Base-by-base conservation (phyloP, 192 early-diverging fungal species). In the Lunasporangiospora selenospora region DNA sequence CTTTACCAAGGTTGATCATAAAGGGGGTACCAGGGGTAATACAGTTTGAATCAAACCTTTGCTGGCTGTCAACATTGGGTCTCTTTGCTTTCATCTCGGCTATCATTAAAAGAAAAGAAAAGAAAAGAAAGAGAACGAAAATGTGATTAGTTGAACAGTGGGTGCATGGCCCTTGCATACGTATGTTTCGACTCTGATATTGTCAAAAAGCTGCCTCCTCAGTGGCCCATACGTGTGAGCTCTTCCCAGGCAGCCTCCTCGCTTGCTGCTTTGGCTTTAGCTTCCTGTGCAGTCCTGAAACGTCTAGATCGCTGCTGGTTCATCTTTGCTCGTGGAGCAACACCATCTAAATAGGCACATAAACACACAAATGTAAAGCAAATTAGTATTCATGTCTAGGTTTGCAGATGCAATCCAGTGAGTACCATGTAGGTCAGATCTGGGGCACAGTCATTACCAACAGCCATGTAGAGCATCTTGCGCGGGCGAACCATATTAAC, bases 321-420 rank as follows among this genome's bases (percentile, higher is more conserved):
- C 97, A 99, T 98, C 60, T 99, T 99, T 19, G 98, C 98, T 21
- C 98, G 85, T 39, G 98, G 98, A 1, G 98, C 98, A n/a, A 99
- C 98, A 21, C 98, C 97, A 60, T 93, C 91, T 87, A 61, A 2
- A 46, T 23, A 61, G 15, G 33, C 21, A 19, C 43, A 23, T 51
- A 41, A 21, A 26, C 49, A 52, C 45, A 31, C n/a, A n/a, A 32
- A 29, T 24, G 23, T n/a, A 6, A 53, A 53, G 9, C 33, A 36
- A 49, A 2, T 13, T 24, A 52, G 10, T 19, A 33, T 9, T 42
- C 18, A 46, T 32, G 11, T 24, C 10, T 18, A 15, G 36, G 43
- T 23, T 42, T 36, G 21, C 30, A 13, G 6, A 33, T 27, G 6
- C 29, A 6, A 45, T 12, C 5, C 30, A 34, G 37, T 15, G 37